phyloP scores from a whole-genome alignment of 2,329 filamentous ascomycete genomes.

The Claviceps monticola region DNA sequence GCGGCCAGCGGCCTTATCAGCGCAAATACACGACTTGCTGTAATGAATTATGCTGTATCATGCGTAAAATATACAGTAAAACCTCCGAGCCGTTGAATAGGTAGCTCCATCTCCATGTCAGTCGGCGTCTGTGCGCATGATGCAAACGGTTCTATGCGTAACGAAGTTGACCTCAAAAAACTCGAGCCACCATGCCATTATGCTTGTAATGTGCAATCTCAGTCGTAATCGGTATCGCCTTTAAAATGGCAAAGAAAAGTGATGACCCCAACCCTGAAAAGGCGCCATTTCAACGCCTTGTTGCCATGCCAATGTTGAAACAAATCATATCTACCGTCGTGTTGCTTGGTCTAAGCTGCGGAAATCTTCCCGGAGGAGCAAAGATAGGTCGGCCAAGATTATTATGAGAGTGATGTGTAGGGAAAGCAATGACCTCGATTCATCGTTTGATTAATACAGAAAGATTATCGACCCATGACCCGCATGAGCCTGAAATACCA shows the following conservation, averaged over 20 bases:
- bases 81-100: neutral
- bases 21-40: neutral
- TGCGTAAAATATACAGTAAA: neutral
- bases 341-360: neutral
- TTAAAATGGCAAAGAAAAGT: neutral
- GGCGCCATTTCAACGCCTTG: neutral
- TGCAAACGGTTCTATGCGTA: neutral
- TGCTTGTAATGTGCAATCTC: neutral
- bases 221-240: neutral
- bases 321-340: neutral
- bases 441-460: constrained; percentile 50
- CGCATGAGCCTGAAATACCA: constrained; percentile 73
- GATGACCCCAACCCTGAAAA: neutral
- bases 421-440: constrained; percentile 1
- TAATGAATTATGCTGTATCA: neutral
- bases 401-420: neutral
- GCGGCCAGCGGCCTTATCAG: no score
- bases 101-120: neutral
- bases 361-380: neutral
- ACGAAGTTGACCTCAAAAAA: neutral
- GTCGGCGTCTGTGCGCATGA: neutral
- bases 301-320: neutral
- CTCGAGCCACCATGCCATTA: neutral
- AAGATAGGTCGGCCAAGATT: neutral
- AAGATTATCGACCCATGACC: constrained; percentile 72